Conservation (phyloP, 78 protist genomes). For the Dictyostelium firmibasis region DNA sequence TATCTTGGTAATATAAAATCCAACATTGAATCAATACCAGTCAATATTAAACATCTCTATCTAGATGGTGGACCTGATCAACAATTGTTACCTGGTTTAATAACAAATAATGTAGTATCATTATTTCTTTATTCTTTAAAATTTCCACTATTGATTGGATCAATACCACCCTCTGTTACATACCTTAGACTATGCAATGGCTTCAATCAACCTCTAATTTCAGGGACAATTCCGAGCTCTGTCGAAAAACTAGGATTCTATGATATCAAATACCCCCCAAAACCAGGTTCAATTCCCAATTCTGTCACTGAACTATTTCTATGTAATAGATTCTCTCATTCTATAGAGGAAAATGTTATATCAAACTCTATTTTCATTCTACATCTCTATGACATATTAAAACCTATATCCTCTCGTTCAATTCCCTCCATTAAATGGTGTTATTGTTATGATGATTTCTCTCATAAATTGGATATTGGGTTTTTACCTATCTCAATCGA, state of each 20-base stretch:
- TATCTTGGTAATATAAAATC: neutral
- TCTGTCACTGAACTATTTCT: neutral
- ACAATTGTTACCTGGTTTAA: neutral
- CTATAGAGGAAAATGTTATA: neutral
- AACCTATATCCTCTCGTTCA: neutral
- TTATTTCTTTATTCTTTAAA: neutral
- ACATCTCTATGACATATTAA: neutral
- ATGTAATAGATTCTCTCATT: neutral
- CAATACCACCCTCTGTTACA: conserved; percentile 24
- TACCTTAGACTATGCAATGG: neutral
- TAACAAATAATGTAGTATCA: neutral
- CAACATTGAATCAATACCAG: neutral
- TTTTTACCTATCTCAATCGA: neutral
- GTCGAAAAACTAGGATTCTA: neutral
- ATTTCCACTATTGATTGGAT: neutral
- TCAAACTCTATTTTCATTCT: neutral
- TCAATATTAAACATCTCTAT: neutral
- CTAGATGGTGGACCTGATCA: neutral
- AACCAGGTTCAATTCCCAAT: neutral
- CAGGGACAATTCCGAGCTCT: neutral
- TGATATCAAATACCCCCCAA: neutral
- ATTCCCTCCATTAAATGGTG: neutral
- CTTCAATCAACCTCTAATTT: neutral
- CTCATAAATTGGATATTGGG: neutral
- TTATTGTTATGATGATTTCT: neutral